Evolutionary conservation across 208 protist species (phyloP), one percentile per base, ranked within the genome.

Genomic region (Phytomonas sp.): DNA sequence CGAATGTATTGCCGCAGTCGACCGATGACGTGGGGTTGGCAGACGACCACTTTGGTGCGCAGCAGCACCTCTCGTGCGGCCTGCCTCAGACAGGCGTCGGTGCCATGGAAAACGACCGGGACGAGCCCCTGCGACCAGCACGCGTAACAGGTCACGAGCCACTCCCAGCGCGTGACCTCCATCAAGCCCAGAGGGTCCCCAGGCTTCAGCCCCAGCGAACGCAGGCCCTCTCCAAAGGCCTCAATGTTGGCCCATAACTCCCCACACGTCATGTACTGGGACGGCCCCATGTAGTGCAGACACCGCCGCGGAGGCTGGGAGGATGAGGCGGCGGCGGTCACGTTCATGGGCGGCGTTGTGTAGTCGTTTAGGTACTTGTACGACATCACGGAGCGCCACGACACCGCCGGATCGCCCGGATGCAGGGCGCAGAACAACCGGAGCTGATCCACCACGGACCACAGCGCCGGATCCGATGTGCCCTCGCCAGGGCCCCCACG

Each of bases 151-250:
- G 79, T 82, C 17, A 88, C 75, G 13, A 95, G 68, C 85, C 84
- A 91, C 73, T 95, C 89, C 81, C 83, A 92, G 31, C 89, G 85
- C 23, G 84, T 83, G 62, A 86, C 84, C 40, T 81, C 78, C 9
- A 80, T 67, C 34, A 95, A 74, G 34, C 70, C 77, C 15, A 94
- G 29, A 28, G 74, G 70, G 46, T 86, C 74, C 15, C 83, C 78
- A 6, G 80, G 72, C 3, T 37, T 34, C 26, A 91, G 68, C 9
- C 84, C 82, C 33, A 89, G 73, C 33, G 76, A 75, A 60, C 73
- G 81, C 31, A 94, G 82, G 17, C 83, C 84, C 26, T 65, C 66
- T 0, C 78, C 83, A 65, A 94, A 88, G 26, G 71, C 71, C 56
- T 77, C 62, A 15, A 88, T 73, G 28, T 76, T 75, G n/a, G 76